phyloP scores from a whole-genome alignment of 2,329 filamentous ascomycete genomes.

The Aspergillus sp. region DNA sequence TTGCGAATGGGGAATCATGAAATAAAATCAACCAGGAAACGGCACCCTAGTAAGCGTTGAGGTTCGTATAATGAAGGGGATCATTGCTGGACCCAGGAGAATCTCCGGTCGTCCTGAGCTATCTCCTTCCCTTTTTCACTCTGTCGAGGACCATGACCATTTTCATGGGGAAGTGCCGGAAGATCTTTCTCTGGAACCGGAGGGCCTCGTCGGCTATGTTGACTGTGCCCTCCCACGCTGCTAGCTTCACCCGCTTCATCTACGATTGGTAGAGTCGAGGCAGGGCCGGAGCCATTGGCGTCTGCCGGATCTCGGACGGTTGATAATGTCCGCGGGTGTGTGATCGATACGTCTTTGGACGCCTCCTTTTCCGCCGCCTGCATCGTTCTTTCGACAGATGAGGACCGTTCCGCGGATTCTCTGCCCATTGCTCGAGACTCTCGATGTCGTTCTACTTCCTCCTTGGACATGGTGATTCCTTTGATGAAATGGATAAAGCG shows the following conservation, averaged over 20 bases:
- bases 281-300: constrained; percentile 46
- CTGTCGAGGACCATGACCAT: constrained; percentile 7
- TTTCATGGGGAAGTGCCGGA: constrained; percentile 17
- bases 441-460: constrained; percentile 63
- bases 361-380: constrained; percentile 58
- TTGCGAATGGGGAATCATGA: constrained; percentile 16
- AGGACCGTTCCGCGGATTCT: constrained; percentile 26
- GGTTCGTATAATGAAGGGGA: not conserved
- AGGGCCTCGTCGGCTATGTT: constrained; percentile 39
- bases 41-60: not conserved
- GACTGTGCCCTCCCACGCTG: constrained; percentile 59
- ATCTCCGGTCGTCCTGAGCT: constrained; percentile 3
- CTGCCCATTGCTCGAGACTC: constrained; percentile 23
- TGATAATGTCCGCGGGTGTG: constrained; percentile 59
- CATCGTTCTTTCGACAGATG: constrained; percentile 51
- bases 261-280: constrained; percentile 71
- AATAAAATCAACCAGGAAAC: constrained; percentile 7
- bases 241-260: constrained; percentile 80
- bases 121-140: constrained; percentile 21
- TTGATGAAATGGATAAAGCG: constrained; percentile 91
- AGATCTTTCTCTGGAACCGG: constrained; percentile 25
- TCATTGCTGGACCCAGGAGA: not conserved
- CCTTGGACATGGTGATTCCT: constrained; percentile 81
- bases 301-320: constrained; percentile 56
- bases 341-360: constrained; percentile 56